Conservation (phyloP, 805 yeast genomes). For the Wickerhamomyces hampshirensis region DNA sequence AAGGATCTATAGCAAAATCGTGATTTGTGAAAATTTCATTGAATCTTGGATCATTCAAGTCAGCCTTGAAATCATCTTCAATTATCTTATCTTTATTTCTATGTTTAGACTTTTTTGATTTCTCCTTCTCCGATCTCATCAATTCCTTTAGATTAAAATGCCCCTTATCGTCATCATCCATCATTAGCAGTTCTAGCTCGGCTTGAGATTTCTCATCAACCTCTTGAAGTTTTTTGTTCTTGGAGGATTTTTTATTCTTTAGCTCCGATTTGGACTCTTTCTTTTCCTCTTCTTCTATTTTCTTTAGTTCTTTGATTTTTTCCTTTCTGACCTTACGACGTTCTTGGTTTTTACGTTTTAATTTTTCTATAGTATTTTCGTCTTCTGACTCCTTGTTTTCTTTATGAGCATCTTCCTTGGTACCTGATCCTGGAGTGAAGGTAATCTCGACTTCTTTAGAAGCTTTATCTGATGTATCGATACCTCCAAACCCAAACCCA, state of each 20-base stretch:
- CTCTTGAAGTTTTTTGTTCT: constrained; percentile 23
- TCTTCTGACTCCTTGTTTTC: constrained; percentile 35
- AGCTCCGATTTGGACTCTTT: constrained; percentile 34
- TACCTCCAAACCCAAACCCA: constrained; percentile 24
- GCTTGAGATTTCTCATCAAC: constrained; percentile 47
- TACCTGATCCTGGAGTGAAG: constrained; percentile 72
- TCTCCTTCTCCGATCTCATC: constrained; percentile 65
- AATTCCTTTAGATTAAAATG: constrained; percentile 82
- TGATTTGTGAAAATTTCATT: constrained; percentile 77
- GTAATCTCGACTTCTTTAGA: constrained; percentile 90
- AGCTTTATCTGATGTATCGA: constrained; percentile 40
- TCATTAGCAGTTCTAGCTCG: constrained; percentile 68
- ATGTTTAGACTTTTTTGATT: constrained; percentile 42
- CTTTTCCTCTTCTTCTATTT: constrained; percentile 46
- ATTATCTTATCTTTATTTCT: constrained; percentile 44
- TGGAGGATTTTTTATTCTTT: constrained; percentile 25
- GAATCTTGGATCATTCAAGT: constrained; percentile 82
- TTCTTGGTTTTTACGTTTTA: constrained; percentile 87
- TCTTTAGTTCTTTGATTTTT: constrained; percentile 57
- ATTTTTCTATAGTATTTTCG: constrained; percentile 72
- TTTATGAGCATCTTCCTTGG: constrained; percentile 25
- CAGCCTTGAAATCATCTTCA: constrained; percentile 58
- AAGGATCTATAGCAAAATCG: constrained; percentile 92
- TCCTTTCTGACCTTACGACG: constrained; percentile 84
- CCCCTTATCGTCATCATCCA: constrained; percentile 35